These are phyloP conservation scores for Xylariaceae sp. DNA, from an alignment of 2,329 filamentous ascomycete genomes.

Conservation along the genomic window DNA sequence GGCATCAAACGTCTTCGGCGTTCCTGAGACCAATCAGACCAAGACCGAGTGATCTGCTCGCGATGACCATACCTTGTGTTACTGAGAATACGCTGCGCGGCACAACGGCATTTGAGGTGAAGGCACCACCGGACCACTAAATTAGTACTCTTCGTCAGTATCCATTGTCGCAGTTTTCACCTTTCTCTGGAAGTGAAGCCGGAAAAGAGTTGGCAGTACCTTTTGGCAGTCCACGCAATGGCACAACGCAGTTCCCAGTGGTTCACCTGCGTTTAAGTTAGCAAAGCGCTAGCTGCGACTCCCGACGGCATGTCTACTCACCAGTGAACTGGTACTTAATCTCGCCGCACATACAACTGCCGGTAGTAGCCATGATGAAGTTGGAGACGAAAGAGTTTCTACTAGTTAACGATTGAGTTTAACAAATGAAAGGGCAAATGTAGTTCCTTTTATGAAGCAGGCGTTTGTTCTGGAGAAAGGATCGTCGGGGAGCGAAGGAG, in stretches of 20 bases:
- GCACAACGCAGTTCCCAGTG: constrained; percentile 8
- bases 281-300: not conserved
- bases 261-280: constrained; percentile 7
- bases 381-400: not conserved
- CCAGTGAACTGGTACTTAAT: constrained; percentile 11
- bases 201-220: not conserved
- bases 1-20: constrained; percentile 4
- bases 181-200: not conserved
- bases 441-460: no score
- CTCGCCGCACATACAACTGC: constrained; percentile 10
- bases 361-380: constrained; percentile 8
- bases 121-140: constrained; percentile 8
- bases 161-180: not conserved
- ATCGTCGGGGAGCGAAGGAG: no score
- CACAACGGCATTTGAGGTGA: constrained; percentile 10
- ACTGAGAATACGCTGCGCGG: constrained; percentile 8
- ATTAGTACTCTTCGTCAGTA: not conserved
- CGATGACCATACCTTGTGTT: constrained; percentile 6
- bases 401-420: not conserved
- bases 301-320: not conserved
- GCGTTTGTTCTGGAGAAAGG: no score
- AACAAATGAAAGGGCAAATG: not conserved
- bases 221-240: constrained; percentile 13
- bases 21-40: not conserved
- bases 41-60: not conserved